phyloP scores from a whole-genome alignment of 495 filamentous ascomycete genomes.

The Beverwykella pulmonaria region DNA sequence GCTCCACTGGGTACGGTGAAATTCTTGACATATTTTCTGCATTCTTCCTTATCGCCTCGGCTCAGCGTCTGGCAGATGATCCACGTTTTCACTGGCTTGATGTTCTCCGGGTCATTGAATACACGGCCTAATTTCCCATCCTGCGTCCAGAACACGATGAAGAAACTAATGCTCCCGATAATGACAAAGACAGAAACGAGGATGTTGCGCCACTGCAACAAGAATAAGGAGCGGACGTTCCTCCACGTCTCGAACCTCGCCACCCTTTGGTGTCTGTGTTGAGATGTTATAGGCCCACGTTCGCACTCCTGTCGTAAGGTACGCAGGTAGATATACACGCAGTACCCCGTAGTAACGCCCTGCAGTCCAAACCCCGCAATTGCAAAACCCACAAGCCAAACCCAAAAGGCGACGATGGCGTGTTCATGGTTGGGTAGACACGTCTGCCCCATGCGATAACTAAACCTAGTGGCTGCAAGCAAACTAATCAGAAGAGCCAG shows the following conservation, averaged over 20 bases:
- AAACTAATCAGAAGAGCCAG: slow-evolving; percentile 38
- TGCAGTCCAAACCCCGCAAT: slow-evolving; percentile 39
- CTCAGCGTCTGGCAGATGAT: slow-evolving; percentile 39
- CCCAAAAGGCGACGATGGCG: slow-evolving; percentile 44
- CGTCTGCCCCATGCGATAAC: slow-evolving; percentile 42
- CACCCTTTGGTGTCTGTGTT: not conserved
- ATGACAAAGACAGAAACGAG: slow-evolving; percentile 38
- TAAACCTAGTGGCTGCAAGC: slow-evolving; percentile 41
- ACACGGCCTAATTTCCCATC: slow-evolving; percentile 29
- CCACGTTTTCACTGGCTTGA: slow-evolving; percentile 41
- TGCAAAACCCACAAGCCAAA: slow-evolving; percentile 44
- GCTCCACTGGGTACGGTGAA: slow-evolving; percentile 30
- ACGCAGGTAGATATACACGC: slow-evolving; percentile 41
- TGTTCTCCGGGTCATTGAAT: slow-evolving; percentile 23
- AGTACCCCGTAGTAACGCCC: slow-evolving; percentile 42
- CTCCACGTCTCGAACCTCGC: slow-evolving; percentile 31
- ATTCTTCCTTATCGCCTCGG: slow-evolving; percentile 41
- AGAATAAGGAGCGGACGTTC: slow-evolving; percentile 40
- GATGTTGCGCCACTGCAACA: slow-evolving; percentile 46
- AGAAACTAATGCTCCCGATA: slow-evolving; percentile 41
- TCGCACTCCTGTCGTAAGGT: slow-evolving; percentile 13
- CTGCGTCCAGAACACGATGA: slow-evolving; percentile 41
- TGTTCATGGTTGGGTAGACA: slow-evolving; percentile 45
- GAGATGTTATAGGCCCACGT: not conserved
- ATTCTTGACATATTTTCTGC: slow-evolving; percentile 34